Base-by-base conservation (phyloP, 768 basidiomycete species). In the Artomyces pyxidatus region DNA sequence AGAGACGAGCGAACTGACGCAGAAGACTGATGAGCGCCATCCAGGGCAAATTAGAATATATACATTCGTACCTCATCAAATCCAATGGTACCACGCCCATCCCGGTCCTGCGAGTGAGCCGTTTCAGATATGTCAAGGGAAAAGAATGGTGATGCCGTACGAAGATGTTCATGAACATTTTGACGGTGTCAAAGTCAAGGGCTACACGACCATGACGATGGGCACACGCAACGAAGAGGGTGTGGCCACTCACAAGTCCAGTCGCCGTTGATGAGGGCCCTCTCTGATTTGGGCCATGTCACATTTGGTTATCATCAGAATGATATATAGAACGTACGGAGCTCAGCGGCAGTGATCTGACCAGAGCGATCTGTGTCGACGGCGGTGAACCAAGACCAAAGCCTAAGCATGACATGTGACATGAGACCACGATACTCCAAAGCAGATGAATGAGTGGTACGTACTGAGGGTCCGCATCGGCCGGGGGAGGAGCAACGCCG, bases 161-260 rank as follows among this genome's bases (percentile, higher is more conserved):
- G 64, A 92, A 91, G 53, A 91, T 78, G 22, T 73, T 72, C 83
- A 92, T 88, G 53, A 90, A 71, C 28, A 90, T 73, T 70, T 88
- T 89, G 63, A 90, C 84, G 22, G 89, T 91, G 59, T 90, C 89
- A 48, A 87, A 68, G 67, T 90, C 88, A 59, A 91, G 91, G 5
- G 82, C 87, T 88, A 47, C 11, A 14, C 17, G 27, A 23, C n/a
- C n/a, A n/a, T n/a, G 27, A 22, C 28, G 17, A 9, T 42, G 41
- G 7, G 14, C 19, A 23, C 26, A 37, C 40, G 5, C 37, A 42
- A 10, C 26, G 27, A 19, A 14, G n/a, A 26, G 11, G 23, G 17
- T 22, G 19, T n/a, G n/a, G n/a, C 23, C 11, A 72, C 88, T 64
- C 55, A 89, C 88, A 78, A 56, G 75, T 76, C 85, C 85, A 89